Percentiles rank a stretch among this genome's conserved stretches.
Conservation (phyloP, 768 basidiomycete genomes). For the Trametes punicea region DNA sequence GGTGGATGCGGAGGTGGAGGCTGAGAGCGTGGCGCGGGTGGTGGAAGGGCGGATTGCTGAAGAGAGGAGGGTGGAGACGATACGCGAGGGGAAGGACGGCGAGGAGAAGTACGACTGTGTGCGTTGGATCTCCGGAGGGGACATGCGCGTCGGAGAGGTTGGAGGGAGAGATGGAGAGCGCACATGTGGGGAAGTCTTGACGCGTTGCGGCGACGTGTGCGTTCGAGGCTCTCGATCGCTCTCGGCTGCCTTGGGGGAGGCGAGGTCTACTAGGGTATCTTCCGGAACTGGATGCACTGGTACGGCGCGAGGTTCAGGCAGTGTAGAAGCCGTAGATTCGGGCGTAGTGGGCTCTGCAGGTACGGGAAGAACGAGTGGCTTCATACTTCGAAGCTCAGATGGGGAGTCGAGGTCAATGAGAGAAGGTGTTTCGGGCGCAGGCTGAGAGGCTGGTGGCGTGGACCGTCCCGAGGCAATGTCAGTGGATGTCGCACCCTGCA, state of each 20-base stretch:
- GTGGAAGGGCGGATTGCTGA: constrained; percentile 11
- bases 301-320: not conserved
- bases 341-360: not conserved
- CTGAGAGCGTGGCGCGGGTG: constrained; percentile 3
- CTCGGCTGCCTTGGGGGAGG: constrained; percentile 27
- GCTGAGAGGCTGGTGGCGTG: constrained; percentile 2
- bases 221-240: constrained; percentile 17
- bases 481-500: constrained; percentile 24
- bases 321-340: not conserved
- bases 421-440: not conserved
- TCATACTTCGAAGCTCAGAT: constrained; percentile 17
- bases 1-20: not conserved
- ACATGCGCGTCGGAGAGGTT: constrained; percentile 30
- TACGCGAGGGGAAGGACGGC: constrained; percentile 45
- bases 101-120: constrained; percentile 41
- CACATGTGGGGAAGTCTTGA: constrained; percentile 27
- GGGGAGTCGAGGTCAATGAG: constrained; percentile 20
- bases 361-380: constrained; percentile 10
- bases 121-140: constrained; percentile 35
- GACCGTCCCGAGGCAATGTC: not conserved
- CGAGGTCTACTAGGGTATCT: constrained; percentile 30
- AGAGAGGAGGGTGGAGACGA: constrained; percentile 48
- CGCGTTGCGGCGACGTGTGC: constrained; percentile 4
- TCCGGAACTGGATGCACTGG: not conserved
- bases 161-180: constrained; percentile 32